These are phyloP conservation scores for Colletotrichum tamarilloi DNA, from an alignment of 2,329 filamentous ascomycete species.

Conservation along the genomic window DNA sequence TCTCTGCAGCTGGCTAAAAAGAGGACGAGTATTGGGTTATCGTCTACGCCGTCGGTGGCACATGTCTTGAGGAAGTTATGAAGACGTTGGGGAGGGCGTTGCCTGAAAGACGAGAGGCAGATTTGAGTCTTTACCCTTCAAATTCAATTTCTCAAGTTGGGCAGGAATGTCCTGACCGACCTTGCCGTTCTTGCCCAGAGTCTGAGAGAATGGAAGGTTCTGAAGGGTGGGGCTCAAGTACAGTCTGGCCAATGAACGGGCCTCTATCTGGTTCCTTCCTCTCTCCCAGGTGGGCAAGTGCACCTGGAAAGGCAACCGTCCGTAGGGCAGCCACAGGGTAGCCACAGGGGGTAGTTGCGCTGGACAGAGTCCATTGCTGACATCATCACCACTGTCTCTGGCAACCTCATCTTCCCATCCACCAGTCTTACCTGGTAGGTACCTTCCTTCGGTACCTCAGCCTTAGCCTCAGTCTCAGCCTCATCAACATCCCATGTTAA, in stretches of 20 bases:
- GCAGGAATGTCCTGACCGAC: neutral
- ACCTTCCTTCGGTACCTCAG: too few relatives aligned
- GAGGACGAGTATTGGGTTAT: neutral
- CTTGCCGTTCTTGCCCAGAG: neutral
- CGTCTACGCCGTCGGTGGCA: neutral
- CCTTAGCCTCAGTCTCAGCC: neutral
- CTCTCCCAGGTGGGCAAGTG: neutral
- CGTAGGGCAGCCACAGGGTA: neutral
- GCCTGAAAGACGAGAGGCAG: neutral
- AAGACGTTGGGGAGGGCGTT: neutral
- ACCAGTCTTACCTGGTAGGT: too few relatives aligned
- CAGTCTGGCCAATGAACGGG: neutral
- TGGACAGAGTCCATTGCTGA: neutral
- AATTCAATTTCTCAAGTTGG: neutral
- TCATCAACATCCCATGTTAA: neutral
- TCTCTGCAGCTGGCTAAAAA: neutral
- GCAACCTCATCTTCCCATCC: neutral
- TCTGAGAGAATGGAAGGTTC: neutral
- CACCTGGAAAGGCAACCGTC: neutral
- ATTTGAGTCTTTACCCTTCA: neutral
- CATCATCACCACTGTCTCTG: constrained; percentile 2
- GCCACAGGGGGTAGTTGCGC: neutral
- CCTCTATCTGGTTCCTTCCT: too few relatives aligned
- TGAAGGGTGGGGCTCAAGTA: neutral
- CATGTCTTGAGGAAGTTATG: neutral